Percentiles rank a stretch among this genome's conserved stretches.
Conservation (phyloP, 2,329 filamentous ascomycete genomes). For the Verruconis gallopava region DNA sequence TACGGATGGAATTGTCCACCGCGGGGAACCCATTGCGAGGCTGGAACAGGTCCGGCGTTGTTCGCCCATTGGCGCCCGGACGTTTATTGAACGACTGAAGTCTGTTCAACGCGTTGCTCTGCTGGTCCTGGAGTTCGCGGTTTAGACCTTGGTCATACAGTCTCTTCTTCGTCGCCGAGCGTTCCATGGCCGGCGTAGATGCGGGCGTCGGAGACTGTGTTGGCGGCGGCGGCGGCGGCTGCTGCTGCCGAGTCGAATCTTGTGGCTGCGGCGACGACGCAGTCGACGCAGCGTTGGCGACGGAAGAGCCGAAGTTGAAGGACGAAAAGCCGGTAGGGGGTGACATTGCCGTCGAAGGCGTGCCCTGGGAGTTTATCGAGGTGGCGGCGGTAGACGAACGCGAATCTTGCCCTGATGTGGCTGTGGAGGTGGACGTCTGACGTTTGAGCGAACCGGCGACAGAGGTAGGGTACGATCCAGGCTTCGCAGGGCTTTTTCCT, state of each 20-base stretch:
- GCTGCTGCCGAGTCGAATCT: conserved; percentile 14
- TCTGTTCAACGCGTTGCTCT: conserved; percentile 60
- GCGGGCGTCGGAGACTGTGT: conserved; percentile 17
- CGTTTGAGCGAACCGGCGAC: conserved; percentile 57
- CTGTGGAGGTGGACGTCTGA: conserved; percentile 74
- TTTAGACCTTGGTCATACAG: conserved; percentile 75
- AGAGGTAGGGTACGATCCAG: conserved; percentile 36
- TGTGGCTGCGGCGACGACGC: conserved; percentile 19
- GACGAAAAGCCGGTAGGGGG: not conserved
- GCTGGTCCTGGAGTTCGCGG: conserved; percentile 69
- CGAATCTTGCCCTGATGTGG: conserved; percentile 54
- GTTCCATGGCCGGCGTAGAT: conserved; percentile 35
- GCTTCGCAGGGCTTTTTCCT: conserved; percentile 30
- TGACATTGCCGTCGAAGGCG: conserved; percentile 22
- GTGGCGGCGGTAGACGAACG: conserved; percentile 80
- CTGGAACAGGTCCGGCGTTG: conserved; percentile 2
- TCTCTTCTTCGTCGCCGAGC: conserved; percentile 57
- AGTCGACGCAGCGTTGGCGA: conserved; percentile 19
- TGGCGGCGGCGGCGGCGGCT: conserved; percentile 21
- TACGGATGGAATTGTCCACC: not conserved
- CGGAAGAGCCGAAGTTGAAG: conserved; percentile 4
- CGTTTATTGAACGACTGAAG: conserved; percentile 58
- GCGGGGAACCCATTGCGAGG: not conserved
- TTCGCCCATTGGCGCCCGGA: conserved; percentile 20
- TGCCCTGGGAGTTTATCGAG: conserved; percentile 63